Base-by-base conservation (phyloP, 2,329 filamentous ascomycete species). In the Cladosporium sp. region DNA sequence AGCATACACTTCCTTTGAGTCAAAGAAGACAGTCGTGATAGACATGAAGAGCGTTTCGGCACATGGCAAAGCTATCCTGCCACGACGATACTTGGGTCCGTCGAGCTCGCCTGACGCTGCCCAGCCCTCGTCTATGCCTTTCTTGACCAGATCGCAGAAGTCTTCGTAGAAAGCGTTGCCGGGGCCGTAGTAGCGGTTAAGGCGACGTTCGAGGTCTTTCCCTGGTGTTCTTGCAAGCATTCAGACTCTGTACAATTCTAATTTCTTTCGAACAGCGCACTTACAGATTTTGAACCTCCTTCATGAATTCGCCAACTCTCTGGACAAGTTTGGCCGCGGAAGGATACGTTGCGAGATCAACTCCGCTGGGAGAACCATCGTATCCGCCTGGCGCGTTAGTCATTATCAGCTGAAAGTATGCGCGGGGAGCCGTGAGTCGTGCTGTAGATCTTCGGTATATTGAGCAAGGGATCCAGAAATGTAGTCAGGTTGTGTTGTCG, bases 1-100 rank as follows among this genome's bases (percentile, higher is more conserved):
- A 5, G 75, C 74, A 70, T 82, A 85, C 34, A 63, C 21, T n/a
- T 76, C 79, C 6, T 80, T 78, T 32, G 78, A 81, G n/a, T 85
- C 78, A 80, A 87, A 85, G 70, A 85, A 86, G 21, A 87, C 84
- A 1, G 84, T 82, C 2, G 85, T 87, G 70, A 87, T 85, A 69
- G 80, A 83, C 72, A 86, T 83, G 73, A 78, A 86, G 25, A 80
- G 77, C 30, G 80, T 86, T 39, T 79, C 76, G 10, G 78, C 74
- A 2, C 74, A 78, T 1, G 84, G 85, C 5, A 80, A 68, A 48
- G 78, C 73, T 65, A 87, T 79, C 66, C 81, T 82, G 10, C 76
- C 77, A 13, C 77, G 74, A 23, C 77, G 80, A 67, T 85, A 85
- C 67, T 78, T 80, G 11, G 74, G 76, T 1, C 83, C 83, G 39